phyloP scores from a whole-genome alignment of 306 rosid species.

The Dalbergia oliveri region DNA sequence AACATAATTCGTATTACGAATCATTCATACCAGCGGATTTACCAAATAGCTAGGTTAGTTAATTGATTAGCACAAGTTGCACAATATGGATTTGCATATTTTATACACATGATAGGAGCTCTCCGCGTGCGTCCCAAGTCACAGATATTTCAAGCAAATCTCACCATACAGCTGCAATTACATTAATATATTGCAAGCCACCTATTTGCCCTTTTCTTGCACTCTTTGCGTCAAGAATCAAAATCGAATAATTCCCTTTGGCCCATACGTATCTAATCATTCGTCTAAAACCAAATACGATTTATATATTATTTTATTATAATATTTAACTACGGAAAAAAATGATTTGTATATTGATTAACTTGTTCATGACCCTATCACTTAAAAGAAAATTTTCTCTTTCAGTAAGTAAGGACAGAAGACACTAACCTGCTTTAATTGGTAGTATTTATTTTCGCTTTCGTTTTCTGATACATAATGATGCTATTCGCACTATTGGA shows the following conservation, averaged over 20 bases:
- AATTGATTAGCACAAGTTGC: background rate
- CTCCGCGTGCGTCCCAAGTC: background rate
- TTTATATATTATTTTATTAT: background rate
- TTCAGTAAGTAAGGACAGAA: constrained; percentile 3
- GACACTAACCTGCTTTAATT: background rate
- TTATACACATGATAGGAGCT: background rate
- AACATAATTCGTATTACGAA: too few relatives aligned
- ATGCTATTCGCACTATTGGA: background rate
- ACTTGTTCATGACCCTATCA: constrained; percentile 11
- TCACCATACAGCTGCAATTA: background rate
- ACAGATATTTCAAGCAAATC: background rate
- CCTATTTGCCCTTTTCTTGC: background rate
- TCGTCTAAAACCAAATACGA: background rate
- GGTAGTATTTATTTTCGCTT: background rate
- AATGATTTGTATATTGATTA: too few relatives aligned
- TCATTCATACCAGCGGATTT: too few relatives aligned
- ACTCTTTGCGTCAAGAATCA: constrained; percentile 1
- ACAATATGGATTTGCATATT: background rate
- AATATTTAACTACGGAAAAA: too few relatives aligned
- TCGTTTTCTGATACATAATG: background rate
- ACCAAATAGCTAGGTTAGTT: too few relatives aligned
- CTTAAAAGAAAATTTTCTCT: background rate
- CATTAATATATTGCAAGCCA: constrained; percentile 4
- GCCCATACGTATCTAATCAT: constrained; percentile 19
- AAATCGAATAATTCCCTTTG: background rate